Percentiles rank a stretch among this genome's conserved stretches.
These are phyloP conservation scores for Chlamydomonas sphaeroides DNA, from an alignment of 139 green algal genomes.

Conservation along the genomic window DNA sequence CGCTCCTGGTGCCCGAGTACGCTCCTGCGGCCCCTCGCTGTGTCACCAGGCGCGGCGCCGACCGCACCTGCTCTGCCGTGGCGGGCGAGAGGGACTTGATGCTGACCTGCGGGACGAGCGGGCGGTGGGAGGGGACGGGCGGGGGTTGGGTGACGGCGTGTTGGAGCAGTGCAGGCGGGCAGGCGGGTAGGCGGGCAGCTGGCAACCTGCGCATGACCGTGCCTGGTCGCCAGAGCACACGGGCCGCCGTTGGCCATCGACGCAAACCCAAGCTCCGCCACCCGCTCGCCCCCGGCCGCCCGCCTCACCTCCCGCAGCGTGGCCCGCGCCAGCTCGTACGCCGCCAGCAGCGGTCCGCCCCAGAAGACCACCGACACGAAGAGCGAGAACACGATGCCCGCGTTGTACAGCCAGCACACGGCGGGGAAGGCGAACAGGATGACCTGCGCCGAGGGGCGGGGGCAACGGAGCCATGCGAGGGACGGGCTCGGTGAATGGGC, in stretches of 20 bases:
- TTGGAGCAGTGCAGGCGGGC: too few species aligned
- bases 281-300: too few species aligned
- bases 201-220: not conserved
- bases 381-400: conserved; percentile 77
- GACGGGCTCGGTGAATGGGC: too few species aligned
- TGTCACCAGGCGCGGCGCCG: too few species aligned
- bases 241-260: too few species aligned
- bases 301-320: conserved; percentile 34
- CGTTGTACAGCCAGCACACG: conserved; percentile 89
- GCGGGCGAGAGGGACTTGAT: conserved; percentile 59
- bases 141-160: not conserved
- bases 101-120: conserved; percentile 29
- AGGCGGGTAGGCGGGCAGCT: too few species aligned
- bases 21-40: too few species aligned
- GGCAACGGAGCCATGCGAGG: too few species aligned
- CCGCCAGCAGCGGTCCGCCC: conserved; percentile 56
- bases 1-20: too few species aligned
- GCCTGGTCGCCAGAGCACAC: not conserved
- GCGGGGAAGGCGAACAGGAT: conserved; percentile 84
- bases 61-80: conserved; percentile 67
- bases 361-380: conserved; percentile 80
- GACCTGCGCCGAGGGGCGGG: conserved; percentile 43
- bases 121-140: not conserved
- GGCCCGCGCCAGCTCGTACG: conserved; percentile 52
- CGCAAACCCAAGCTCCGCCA: too few species aligned